These are phyloP conservation scores for Scedosporium boydii DNA, from an alignment of 2,329 filamentous ascomycete species.

Conservation along the genomic window DNA sequence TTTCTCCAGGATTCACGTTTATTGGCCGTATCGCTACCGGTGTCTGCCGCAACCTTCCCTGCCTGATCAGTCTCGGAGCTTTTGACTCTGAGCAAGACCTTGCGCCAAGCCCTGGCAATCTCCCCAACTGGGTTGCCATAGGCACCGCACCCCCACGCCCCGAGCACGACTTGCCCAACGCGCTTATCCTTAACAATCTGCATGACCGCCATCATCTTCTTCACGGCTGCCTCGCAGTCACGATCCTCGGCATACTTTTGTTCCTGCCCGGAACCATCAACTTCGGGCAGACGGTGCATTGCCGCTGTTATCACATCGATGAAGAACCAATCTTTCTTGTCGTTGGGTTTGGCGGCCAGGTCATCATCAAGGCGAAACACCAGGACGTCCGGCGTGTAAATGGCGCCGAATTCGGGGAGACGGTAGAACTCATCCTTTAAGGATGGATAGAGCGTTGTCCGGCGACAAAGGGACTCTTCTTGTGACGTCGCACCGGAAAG, in stretches of 20 bases:
- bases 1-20: background rate
- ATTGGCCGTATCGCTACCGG: background rate
- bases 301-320: constrained; percentile 49
- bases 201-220: constrained; percentile 50
- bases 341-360: constrained; percentile 24
- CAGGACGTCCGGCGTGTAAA: constrained; percentile 49
- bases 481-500: constrained; percentile 49
- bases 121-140: constrained; percentile 53
- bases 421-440: constrained; percentile 50
- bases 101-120: constrained; percentile 43
- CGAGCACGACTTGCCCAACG: constrained; percentile 41
- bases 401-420: constrained; percentile 44
- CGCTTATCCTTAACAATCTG: constrained; percentile 38
- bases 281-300: constrained; percentile 49
- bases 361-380: constrained; percentile 38
- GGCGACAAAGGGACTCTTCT: constrained; percentile 52
- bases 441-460: constrained; percentile 49
- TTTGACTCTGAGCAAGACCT: constrained; percentile 16
- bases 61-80: constrained; percentile 8
- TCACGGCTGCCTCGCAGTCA: constrained; percentile 39
- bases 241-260: constrained; percentile 29
- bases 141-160: constrained; percentile 56
- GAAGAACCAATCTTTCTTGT: constrained; percentile 43
- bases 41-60: constrained; percentile 10
- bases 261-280: constrained; percentile 24